Conservation (phyloP, 2,329 filamentous ascomycete genomes). For the Grosmannia clavigera region DNA sequence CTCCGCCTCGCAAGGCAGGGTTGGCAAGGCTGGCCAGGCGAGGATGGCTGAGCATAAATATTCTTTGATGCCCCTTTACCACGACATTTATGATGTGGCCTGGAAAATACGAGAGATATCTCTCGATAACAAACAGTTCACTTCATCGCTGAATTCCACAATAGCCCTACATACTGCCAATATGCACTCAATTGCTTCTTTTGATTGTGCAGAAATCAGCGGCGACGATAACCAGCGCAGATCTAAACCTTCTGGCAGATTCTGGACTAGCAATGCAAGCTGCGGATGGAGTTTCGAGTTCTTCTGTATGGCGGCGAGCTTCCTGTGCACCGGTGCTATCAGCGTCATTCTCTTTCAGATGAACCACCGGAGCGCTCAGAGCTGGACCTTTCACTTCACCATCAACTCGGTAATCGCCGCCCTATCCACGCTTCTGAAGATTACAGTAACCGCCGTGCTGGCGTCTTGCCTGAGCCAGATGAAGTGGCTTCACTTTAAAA, state of each 20-base stretch:
- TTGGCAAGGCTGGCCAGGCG: background rate
- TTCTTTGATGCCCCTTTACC: too few species aligned
- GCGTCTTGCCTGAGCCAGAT: constrained; percentile 1
- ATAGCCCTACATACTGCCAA: background rate
- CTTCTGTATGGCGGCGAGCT: background rate
- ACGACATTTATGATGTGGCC: too few species aligned
- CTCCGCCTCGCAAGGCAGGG: background rate
- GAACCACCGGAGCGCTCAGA: background rate
- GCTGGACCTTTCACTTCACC: background rate
- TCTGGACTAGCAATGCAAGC: background rate
- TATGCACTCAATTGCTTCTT: background rate
- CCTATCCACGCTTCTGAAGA: background rate
- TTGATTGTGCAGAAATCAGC: background rate
- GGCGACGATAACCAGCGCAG: background rate
- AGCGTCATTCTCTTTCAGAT: background rate
- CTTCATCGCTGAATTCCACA: background rate
- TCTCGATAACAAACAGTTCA: background rate
- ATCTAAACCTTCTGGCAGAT: background rate
- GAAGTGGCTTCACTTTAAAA: background rate
- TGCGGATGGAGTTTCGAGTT: background rate
- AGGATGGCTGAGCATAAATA: too few species aligned
- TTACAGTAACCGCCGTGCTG: background rate
- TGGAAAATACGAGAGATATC: too few species aligned
- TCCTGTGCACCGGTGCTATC: background rate
- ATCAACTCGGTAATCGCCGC: background rate